Evolutionary conservation across 306 rosid genomes (phyloP).

Genomic region (Canavalia gladiata): DNA sequence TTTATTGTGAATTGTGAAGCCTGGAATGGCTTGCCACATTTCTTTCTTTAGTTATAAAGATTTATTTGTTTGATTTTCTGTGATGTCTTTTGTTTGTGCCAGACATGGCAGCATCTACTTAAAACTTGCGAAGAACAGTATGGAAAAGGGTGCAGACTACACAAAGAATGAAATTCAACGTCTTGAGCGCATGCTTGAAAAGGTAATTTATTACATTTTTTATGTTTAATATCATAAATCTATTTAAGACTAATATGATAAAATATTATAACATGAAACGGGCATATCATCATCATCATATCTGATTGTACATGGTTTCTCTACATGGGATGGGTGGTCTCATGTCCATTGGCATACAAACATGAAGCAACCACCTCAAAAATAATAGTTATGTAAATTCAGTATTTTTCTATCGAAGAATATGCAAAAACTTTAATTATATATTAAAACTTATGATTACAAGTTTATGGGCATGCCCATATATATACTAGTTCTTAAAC

Average conservation of each 20-base stretch:
- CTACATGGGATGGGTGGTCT: conserved; percentile 19
- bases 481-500: neutral
- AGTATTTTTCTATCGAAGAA: neutral
- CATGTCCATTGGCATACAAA: conserved; percentile 2
- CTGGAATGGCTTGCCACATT: neutral
- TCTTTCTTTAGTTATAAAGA: conserved; percentile 17
- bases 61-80: conserved; percentile 20
- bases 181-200: conserved; percentile 78
- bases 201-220: conserved; percentile 53
- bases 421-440: neutral
- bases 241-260: neutral
- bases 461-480: neutral
- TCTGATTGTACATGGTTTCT: conserved; percentile 6
- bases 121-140: conserved; percentile 71
- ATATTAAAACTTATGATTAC: neutral
- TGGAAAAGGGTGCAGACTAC: conserved; percentile 82
- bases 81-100: conserved; percentile 1
- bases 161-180: conserved; percentile 81
- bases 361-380: conserved; percentile 7
- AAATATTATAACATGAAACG: neutral
- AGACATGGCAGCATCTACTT: conserved; percentile 81
- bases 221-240: neutral
- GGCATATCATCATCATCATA: conserved; percentile 8
- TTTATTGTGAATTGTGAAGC: conserved; percentile 24
- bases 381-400: neutral